Base-by-base conservation (phyloP, 805 yeast species). In the Teunomyces panamensis region DNA sequence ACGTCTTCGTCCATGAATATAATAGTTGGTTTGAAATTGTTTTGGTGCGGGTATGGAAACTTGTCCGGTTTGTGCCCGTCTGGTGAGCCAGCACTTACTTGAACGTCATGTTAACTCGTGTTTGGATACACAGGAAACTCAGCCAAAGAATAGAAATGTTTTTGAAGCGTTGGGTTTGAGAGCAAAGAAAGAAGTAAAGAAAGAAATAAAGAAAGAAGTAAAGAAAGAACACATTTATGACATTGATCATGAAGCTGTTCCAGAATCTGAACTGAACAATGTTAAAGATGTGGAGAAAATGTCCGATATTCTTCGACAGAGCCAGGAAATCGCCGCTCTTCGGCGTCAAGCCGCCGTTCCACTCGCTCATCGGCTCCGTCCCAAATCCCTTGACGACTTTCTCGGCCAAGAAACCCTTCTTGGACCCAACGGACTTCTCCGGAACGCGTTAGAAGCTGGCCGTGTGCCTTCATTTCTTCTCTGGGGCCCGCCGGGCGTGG, bases 401-500 rank as follows among this genome's bases (percentile, higher is more conserved):
- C 58, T 53, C 48, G 78, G 78, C 9, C 78, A 73, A 50, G 75
- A 71, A 30, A 65, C 64, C 50, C 59, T 70, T n/a, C 61, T 70
- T 10, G 74, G 73, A 0, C 57, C 60, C 5, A 58, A 65, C 46
- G 78, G 77, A 2, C 41, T 67, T 1, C 52, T 71, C 16, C 62
- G 71, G 16, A 69, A 66, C 46, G 58, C 69, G n/a, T 60, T 70
- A 2, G 51, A 57, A 17, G 56, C 74, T 0, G 65, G 62, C 35
- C 62, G 60, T 13, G 63, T 73, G 1, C 74, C 77, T 0, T 71
- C 77, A 0, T 71, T 73, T 44, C 57, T 73, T 2, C 57, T 73
- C 9, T 73, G 77, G 77, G 78, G 78, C 2, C 63, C 59, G 2
- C 78, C 78, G 0, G 78, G 78, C 0, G 73, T 71, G 8, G 78